Base-by-base conservation (phyloP, 2,329 filamentous ascomycete species). In the Sporothrix luriei region DNA sequence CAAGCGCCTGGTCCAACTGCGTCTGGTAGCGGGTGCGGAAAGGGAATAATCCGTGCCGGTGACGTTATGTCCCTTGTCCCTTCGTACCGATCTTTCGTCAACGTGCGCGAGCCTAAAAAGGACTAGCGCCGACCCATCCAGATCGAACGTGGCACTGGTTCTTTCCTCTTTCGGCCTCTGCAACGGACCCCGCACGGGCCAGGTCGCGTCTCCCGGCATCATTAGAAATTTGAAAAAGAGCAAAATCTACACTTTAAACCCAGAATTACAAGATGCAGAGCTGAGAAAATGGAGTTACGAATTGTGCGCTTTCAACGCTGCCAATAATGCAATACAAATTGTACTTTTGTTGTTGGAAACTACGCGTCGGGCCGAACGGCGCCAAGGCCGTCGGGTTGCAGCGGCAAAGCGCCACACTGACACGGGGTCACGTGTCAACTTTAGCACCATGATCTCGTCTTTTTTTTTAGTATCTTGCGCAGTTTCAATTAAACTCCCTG, bases 1-100 rank as follows among this genome's bases (percentile, higher is more conserved):
- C 66, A 21, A 54, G 14, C 40, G 10, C 19, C 7, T 48, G 57
- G 38, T 13, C 19, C n/a, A 33, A 33, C 55, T 43, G n/a, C n/a
- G 33, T 43, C 6, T 43, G 52, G 40, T 26, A n/a, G 29, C 40
- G 11, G 64, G 61, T 43, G 70, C 68, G 66, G 69, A 71, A 72
- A 69, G 69, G 70, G 64, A 73, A 73, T 67, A 71, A 71, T 72
- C 71, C 74, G 71, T 68, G 69, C 72, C 72, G 69, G 43, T 67
- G 70, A 70, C 71, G 68, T 69, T 68, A 54, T 40, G 59, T 29
- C 40, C 55, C 49, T 43, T 68, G 48, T 67, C 46, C 46, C 46
- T 67, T 11, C 33, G 49, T 68, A 46, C 69, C 55, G 14, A 10
- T 59, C 54, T 52, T 70, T 67, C 66, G 19, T 55, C 72, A 66